Conservation (phyloP, 2,329 filamentous ascomycete genomes). For the Colletotrichum tofieldiae region DNA sequence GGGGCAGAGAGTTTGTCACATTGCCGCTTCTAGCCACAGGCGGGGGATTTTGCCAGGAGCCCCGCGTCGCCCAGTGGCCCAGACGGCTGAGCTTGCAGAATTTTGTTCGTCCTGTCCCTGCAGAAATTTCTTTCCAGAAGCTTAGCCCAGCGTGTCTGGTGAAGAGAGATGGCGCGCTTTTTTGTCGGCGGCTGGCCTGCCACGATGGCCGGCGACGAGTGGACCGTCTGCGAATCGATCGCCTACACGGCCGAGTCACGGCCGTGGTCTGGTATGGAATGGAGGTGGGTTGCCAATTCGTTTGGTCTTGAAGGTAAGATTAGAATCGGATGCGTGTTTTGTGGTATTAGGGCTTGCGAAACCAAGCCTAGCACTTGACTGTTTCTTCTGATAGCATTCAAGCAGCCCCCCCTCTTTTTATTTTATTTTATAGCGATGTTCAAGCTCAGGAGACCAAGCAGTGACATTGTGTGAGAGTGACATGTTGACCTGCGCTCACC, state of each 20-base stretch:
- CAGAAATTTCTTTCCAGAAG: slow-evolving; percentile 35
- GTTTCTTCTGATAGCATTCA: background rate
- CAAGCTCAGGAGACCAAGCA: background rate
- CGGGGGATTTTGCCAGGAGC: slow-evolving; percentile 21
- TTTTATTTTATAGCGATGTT: background rate
- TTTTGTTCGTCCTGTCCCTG: slow-evolving; percentile 37
- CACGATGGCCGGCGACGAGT: slow-evolving; percentile 20
- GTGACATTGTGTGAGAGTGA: background rate
- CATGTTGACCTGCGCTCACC: slow-evolving; percentile 31
- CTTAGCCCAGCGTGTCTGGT: background rate
- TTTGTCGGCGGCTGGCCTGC: background rate
- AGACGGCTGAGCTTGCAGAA: slow-evolving; percentile 29
- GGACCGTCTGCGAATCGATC: slow-evolving; percentile 7
- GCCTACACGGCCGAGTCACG: background rate
- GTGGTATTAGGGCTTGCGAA: background rate
- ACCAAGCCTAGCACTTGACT: background rate
- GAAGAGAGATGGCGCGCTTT: background rate
- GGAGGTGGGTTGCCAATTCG: background rate
- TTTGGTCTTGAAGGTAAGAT: background rate
- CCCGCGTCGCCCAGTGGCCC: slow-evolving; percentile 12
- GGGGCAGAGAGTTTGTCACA: slow-evolving; percentile 20
- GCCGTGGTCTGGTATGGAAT: slow-evolving; percentile 8
- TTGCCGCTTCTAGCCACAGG: slow-evolving; percentile 40
- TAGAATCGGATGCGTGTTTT: background rate
- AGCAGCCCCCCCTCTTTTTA: background rate